Conservation (phyloP, 2,329 filamentous ascomycete genomes). For the Penicillium freii region DNA sequence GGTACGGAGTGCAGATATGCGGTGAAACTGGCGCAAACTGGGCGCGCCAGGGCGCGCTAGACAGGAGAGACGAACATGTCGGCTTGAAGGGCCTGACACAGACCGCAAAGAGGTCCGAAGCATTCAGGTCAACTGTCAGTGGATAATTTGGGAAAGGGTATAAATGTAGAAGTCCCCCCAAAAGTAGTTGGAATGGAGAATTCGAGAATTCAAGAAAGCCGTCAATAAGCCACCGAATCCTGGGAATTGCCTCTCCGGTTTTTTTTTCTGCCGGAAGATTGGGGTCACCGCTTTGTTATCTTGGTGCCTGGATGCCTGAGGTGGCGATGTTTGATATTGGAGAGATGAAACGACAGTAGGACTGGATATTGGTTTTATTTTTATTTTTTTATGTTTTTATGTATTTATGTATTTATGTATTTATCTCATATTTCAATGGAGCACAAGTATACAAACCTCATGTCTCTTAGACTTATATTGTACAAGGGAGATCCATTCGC, state of each 20-base stretch:
- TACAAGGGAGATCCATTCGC: neutral
- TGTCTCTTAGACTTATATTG: too few species aligned
- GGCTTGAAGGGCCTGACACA: slow-evolving; percentile 35
- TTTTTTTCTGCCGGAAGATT: slow-evolving; percentile 17
- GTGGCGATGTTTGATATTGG: neutral
- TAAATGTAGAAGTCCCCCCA: neutral
- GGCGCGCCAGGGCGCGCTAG: slow-evolving; percentile 25
- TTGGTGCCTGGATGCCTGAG: slow-evolving; percentile 2
- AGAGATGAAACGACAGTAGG: neutral
- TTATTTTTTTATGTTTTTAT: too few species aligned
- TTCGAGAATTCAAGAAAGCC: neutral
- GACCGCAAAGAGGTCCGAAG: slow-evolving; percentile 39
- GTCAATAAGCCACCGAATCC: neutral
- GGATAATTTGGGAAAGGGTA: slow-evolving; percentile 1
- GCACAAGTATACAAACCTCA: neutral
- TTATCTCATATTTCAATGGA: neutral
- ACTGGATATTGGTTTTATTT: neutral
- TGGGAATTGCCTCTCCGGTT: slow-evolving; percentile 2
- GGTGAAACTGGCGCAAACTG: slow-evolving; percentile 29
- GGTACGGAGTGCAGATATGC: slow-evolving; percentile 17
- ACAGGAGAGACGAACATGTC: slow-evolving; percentile 39
- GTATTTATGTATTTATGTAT: neutral
- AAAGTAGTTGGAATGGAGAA: neutral
- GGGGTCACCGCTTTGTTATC: slow-evolving; percentile 15
- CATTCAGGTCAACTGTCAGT: slow-evolving; percentile 30